Conservation (phyloP, 1,284 basidiomycete species). For the Neotropicomus parvogracilis region DNA sequence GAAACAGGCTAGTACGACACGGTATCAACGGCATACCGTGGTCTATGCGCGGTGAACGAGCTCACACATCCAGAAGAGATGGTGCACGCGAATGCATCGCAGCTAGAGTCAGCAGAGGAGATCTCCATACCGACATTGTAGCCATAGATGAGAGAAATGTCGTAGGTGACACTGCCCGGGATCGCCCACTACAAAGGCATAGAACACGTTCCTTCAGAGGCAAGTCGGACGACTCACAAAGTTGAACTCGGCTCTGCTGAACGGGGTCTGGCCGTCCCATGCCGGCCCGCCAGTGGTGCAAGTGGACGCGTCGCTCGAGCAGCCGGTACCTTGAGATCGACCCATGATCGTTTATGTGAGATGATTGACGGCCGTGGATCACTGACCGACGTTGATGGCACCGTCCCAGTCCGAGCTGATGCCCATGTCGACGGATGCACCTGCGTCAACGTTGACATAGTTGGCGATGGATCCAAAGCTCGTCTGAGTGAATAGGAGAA, state of each 20-base stretch:
- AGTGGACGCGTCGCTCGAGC: slow-evolving; percentile 9
- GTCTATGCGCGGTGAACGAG: background rate
- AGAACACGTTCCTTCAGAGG: no score
- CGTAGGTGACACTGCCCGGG: slow-evolving; percentile 26
- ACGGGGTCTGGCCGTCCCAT: slow-evolving; percentile 31
- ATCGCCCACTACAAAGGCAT: no score
- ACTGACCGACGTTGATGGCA: slow-evolving; percentile 32
- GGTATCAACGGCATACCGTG: background rate
- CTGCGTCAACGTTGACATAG: slow-evolving; percentile 23
- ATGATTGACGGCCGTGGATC: background rate
- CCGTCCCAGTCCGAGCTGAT: slow-evolving; percentile 33
- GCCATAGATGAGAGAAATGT: no score
- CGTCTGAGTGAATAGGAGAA: slow-evolving; percentile 30
- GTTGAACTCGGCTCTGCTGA: slow-evolving; percentile 32
- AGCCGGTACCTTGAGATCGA: slow-evolving; percentile 21
- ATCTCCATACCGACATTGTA: slow-evolving; percentile 38
- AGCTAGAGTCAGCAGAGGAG: slow-evolving; percentile 23
- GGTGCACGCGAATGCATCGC: slow-evolving; percentile 30
- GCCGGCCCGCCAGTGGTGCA: slow-evolving; percentile 33
- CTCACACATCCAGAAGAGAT: slow-evolving; percentile 25
- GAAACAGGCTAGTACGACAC: background rate
- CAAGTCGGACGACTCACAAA: slow-evolving; percentile 11
- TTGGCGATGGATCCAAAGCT: slow-evolving; percentile 28
- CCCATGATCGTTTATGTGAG: background rate
- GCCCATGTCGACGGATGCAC: slow-evolving; percentile 25